A percentile compares a stretch with the other conserved stretches of the same genome.
phyloP scores from a whole-genome alignment of 108 stramenopile species.

The Tribonema minus region DNA sequence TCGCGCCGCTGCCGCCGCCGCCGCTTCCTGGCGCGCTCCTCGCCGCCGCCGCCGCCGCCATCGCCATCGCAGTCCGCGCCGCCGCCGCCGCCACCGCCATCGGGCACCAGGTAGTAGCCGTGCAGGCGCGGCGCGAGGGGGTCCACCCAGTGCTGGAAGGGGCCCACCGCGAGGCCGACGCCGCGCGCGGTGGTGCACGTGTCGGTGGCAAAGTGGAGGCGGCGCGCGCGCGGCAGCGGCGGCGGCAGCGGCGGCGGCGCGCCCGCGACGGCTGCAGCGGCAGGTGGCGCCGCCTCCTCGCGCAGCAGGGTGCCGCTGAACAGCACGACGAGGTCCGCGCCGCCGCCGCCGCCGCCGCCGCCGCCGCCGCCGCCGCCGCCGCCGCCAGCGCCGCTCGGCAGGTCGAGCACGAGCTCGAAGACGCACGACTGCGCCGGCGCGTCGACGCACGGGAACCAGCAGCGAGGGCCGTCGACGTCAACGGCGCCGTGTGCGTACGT shows the following conservation, averaged over 20 bases:
- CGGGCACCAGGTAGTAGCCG: neutral
- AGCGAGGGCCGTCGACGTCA: slow-evolving; percentile 34
- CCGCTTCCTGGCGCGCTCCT: no score
- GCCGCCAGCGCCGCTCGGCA: neutral
- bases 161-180: slow-evolving; percentile 15
- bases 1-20: neutral
- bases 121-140: slow-evolving; percentile 5
- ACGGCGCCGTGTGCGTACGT: slow-evolving; percentile 31
- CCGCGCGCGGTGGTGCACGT: slow-evolving; percentile 3
- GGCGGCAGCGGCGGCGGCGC: neutral
- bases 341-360: neutral
- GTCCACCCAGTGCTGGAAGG: slow-evolving; percentile 4
- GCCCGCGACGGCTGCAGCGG: no score
- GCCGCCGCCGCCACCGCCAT: neutral
- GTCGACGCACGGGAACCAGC: slow-evolving; percentile 41
- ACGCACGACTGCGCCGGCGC: neutral
- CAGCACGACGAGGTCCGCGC: neutral
- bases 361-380: neutral
- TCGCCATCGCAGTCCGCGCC: neutral
- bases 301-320: slow-evolving; percentile 16
- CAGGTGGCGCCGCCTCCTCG: no score
- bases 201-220: slow-evolving; percentile 1
- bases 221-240: neutral
- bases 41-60: neutral
- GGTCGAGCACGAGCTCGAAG: neutral